Percentiles rank a stretch among this genome's conserved stretches.
Conservation (phyloP, 768 basidiomycete species). For the Auriscalpium vulgare region DNA sequence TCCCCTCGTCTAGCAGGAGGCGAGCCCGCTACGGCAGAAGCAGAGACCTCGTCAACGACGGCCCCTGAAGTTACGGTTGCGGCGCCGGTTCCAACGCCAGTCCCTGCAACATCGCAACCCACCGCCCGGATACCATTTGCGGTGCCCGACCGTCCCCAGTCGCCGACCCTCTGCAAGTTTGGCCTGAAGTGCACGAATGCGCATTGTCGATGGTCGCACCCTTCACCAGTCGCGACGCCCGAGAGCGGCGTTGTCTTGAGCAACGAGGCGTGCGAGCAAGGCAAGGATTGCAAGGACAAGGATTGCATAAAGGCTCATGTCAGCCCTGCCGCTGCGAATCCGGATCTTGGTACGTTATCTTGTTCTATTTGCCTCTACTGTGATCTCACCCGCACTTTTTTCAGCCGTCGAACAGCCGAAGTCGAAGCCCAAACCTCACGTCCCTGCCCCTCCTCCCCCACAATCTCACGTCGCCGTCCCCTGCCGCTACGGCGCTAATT, state of each 20-base stretch:
- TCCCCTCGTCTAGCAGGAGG: constrained; percentile 4
- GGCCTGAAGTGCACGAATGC: constrained; percentile 85
- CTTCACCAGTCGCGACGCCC: constrained; percentile 91
- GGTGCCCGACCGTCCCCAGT: constrained; percentile 72
- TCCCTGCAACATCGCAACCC: constrained; percentile 18
- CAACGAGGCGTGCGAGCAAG: constrained; percentile 87
- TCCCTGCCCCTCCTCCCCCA: constrained; percentile 9
- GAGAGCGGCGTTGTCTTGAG: constrained; percentile 94
- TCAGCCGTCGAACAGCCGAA: constrained; percentile 12
- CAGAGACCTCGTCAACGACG: constrained; percentile 9
- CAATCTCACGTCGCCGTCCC: constrained; percentile 32
- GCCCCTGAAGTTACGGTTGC: constrained; percentile 14
- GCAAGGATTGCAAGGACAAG: constrained; percentile 84
- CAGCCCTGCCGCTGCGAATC: constrained; percentile 73
- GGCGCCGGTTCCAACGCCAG: constrained; percentile 17
- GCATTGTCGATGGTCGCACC: constrained; percentile 87
- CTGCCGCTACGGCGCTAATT: constrained; percentile 80
- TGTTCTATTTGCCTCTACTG: background rate
- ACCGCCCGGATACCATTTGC: constrained; percentile 39
- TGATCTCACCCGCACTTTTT: background rate
- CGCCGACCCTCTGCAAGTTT: constrained; percentile 91
- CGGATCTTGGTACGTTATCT: constrained; percentile 39
- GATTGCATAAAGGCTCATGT: constrained; percentile 91
- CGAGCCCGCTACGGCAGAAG: background rate
- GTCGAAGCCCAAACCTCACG: background rate